A percentile compares a stretch with the other conserved stretches of the same genome.
These are phyloP conservation scores for Wilcoxina mikolae DNA, from an alignment of 495 filamentous ascomycete genomes.

Conservation along the genomic window DNA sequence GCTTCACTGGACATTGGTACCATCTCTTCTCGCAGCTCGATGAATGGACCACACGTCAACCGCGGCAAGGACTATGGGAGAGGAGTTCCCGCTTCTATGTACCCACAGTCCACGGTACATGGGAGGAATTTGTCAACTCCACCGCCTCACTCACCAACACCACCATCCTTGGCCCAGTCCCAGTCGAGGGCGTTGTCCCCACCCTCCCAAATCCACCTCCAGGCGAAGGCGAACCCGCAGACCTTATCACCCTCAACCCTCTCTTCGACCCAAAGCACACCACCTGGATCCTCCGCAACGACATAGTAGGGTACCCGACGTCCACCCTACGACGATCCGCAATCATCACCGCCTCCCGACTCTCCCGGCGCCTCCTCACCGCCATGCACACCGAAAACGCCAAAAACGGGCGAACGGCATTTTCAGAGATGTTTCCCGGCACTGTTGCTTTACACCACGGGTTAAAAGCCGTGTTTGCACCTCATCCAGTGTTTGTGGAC, in stretches of 20 bases:
- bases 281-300: constrained; percentile 71
- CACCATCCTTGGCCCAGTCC: constrained; percentile 72
- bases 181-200: constrained; percentile 48
- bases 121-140: constrained; percentile 76
- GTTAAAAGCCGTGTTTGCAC: constrained; percentile 84
- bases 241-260: constrained; percentile 85
- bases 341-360: constrained; percentile 71
- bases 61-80: constrained; percentile 87
- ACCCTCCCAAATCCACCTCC: constrained; percentile 58
- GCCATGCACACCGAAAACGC: constrained; percentile 85
- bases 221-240: constrained; percentile 86
- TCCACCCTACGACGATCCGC: constrained; percentile 63
- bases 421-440: constrained; percentile 92
- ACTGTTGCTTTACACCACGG: constrained; percentile 81
- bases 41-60: constrained; percentile 65
- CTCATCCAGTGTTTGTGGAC: constrained; percentile 84
- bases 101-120: constrained; percentile 70
- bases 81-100: constrained; percentile 84
- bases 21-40: constrained; percentile 64
- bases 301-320: constrained; percentile 74
- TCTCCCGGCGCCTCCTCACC: constrained; percentile 64
- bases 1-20: constrained; percentile 94
- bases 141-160: constrained; percentile 43
- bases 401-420: constrained; percentile 70
- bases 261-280: constrained; percentile 84